Evolutionary conservation across 352 stramenopile species (phyloP).

Genomic region (Pythium inflatum): DNA sequence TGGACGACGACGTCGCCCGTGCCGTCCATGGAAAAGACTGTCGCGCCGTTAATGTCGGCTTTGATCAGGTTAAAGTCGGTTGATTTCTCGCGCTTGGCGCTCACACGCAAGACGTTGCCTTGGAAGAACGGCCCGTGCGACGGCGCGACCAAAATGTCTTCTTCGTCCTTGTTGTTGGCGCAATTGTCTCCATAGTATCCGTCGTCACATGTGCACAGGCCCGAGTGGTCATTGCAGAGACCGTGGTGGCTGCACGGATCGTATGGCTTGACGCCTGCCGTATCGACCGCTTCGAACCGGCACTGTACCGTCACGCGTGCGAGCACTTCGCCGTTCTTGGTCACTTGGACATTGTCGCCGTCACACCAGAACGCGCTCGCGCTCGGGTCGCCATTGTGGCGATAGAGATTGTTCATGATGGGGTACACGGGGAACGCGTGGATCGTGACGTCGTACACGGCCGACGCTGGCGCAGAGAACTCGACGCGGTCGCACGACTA

Average conservation of each 20-base stretch:
- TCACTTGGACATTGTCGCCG: constrained; percentile 22
- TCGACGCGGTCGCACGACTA: constrained; percentile 44
- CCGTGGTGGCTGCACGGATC: constrained; percentile 65
- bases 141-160: constrained; percentile 58
- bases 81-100: constrained; percentile 45
- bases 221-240: constrained; percentile 49
- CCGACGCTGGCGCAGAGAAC: constrained; percentile 37
- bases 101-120: constrained; percentile 66
- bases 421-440: constrained; percentile 69
- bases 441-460: constrained; percentile 62
- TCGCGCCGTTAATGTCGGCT: constrained; percentile 47
- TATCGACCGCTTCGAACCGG: constrained; percentile 45
- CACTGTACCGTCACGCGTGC: constrained; percentile 29
- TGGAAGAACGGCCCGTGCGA: constrained; percentile 66
- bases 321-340: constrained; percentile 23
- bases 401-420: constrained; percentile 82
- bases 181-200: constrained; percentile 76
- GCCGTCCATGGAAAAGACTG: constrained; percentile 70
- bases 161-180: constrained; percentile 64
- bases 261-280: constrained; percentile 51
- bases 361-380: constrained; percentile 66
- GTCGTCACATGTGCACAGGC: constrained; percentile 62
- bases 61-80: constrained; percentile 76
- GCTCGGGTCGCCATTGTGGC: constrained; percentile 63
- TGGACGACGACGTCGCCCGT: constrained; percentile 49